Conservation (phyloP, 2,329 filamentous ascomycete genomes). For the Pseudogymnoascus sp. region DNA sequence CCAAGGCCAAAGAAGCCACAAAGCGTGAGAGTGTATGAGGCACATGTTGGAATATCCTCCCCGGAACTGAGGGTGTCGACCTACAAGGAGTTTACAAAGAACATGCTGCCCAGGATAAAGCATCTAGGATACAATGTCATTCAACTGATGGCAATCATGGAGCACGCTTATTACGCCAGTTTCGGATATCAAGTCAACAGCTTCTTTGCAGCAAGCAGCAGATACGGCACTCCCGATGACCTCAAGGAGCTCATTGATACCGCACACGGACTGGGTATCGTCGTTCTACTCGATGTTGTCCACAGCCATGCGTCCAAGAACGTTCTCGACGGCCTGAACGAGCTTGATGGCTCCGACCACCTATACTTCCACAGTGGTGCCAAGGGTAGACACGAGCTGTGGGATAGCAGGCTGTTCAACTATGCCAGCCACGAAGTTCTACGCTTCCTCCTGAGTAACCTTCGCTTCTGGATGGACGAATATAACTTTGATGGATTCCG, state of each 20-base stretch:
- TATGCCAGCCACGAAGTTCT: conserved; percentile 91
- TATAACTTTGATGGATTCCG: conserved; percentile 95
- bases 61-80: conserved; percentile 82
- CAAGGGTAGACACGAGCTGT: conserved; percentile 82
- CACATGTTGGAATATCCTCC: conserved; percentile 95
- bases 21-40: conserved; percentile 91
- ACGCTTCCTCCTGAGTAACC: conserved; percentile 89
- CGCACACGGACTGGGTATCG: conserved; percentile 82
- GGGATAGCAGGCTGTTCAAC: conserved; percentile 96
- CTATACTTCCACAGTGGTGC: conserved; percentile 87
- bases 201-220: conserved; percentile 95
- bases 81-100: conserved; percentile 94
- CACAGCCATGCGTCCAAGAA: conserved; percentile 99
- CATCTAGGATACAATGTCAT: conserved; percentile 92
- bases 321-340: conserved; percentile 85
- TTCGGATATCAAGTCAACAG: conserved; percentile 99
- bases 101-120: conserved; percentile 86
- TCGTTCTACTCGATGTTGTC: conserved; percentile 88
- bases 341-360: conserved; percentile 91
- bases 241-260: conserved; percentile 95
- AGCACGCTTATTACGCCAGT: conserved; percentile 98
- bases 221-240: conserved; percentile 88
- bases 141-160: conserved; percentile 98
- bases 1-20: conserved; percentile 70
- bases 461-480: conserved; percentile 99